Evolutionary conservation across 1,284 basidiomycete species (phyloP).

Genomic region (Tausonia pullulans): DNA sequence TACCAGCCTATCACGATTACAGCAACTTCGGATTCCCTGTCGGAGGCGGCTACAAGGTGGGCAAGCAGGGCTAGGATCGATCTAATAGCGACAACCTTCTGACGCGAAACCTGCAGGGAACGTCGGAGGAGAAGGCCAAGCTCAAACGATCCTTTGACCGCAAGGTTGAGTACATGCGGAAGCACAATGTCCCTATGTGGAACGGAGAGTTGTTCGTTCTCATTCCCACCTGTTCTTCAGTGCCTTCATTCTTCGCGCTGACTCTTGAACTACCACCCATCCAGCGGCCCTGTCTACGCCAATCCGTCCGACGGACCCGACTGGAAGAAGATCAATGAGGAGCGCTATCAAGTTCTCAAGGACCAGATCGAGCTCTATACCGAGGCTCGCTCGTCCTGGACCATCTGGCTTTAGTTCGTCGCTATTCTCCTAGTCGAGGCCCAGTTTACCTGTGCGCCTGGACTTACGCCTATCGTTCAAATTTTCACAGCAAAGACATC

Average conservation of each 20-base stretch:
- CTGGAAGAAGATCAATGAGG: slow-evolving; percentile 52
- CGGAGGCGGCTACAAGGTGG: background rate
- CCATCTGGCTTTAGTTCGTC: slow-evolving; percentile 58
- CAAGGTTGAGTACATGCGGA: slow-evolving; percentile 38
- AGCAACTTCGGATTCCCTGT: slow-evolving; percentile 52
- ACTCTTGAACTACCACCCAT: background rate
- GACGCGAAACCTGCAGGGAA: slow-evolving; percentile 17
- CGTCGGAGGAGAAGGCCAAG: slow-evolving; percentile 41
- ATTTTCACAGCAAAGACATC: slow-evolving; percentile 43
- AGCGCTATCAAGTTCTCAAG: slow-evolving; percentile 53
- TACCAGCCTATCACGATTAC: slow-evolving; percentile 59
- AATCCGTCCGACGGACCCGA: slow-evolving; percentile 26
- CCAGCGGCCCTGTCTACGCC: slow-evolving; percentile 32
- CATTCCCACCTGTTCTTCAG: background rate
- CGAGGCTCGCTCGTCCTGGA: slow-evolving; percentile 53
- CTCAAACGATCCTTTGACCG: slow-evolving; percentile 44
- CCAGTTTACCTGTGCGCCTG: background rate
- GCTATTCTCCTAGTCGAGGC: slow-evolving; percentile 38
- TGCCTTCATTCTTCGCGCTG: background rate
- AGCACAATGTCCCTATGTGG: slow-evolving; percentile 46
- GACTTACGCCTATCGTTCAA: background rate
- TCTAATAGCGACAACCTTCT: no score
- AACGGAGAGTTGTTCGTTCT: slow-evolving; percentile 31
- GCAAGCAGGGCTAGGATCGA: no score
- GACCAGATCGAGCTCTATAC: slow-evolving; percentile 65